Percentiles rank a stretch among this genome's conserved stretches.
Evolutionary conservation across 2,329 filamentous ascomycete genomes (phyloP).

Genomic region (Trichoderma brevicompactum): DNA sequence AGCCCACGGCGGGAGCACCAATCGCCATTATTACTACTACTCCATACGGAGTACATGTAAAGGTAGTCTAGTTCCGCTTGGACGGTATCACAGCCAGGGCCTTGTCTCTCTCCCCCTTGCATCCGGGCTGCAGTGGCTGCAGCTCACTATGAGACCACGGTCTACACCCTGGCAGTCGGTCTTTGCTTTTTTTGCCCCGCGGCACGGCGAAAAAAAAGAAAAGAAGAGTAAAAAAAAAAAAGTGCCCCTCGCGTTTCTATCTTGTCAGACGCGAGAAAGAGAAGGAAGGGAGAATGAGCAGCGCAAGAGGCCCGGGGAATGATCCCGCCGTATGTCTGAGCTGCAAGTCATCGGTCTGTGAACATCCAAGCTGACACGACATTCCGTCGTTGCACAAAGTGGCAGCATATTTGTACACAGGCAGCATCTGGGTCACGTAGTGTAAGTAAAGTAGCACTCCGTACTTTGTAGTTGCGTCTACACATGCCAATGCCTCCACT

Average conservation of each 20-base stretch:
- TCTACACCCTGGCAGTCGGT: neutral
- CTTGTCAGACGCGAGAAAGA: neutral
- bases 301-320: constrained; percentile 5
- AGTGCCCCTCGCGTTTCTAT: constrained; percentile 20
- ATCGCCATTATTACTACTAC: neutral
- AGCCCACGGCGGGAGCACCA: neutral
- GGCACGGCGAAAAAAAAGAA: neutral
- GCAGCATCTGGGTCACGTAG: no score
- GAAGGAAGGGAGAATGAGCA: neutral
- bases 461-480: no score
- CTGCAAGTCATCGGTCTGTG: constrained; percentile 22
- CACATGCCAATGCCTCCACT: no score
- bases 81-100: constrained; percentile 2
- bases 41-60: no score
- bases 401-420: no score
- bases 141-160: constrained; percentile 5
- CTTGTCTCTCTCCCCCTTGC: constrained; percentile 4
- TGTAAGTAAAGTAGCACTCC: no score
- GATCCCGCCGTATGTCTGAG: constrained; percentile 21
- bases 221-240: neutral
- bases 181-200: neutral
- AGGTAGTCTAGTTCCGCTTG: constrained; percentile 1
- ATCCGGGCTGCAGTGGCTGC: constrained; percentile 24
- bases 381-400: no score
- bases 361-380: neutral